A percentile compares a stretch with the other conserved stretches of the same genome.
These are phyloP conservation scores for Penstemon davidsonii DNA, from an alignment of 257 asterid species.

Conservation along the genomic window DNA sequence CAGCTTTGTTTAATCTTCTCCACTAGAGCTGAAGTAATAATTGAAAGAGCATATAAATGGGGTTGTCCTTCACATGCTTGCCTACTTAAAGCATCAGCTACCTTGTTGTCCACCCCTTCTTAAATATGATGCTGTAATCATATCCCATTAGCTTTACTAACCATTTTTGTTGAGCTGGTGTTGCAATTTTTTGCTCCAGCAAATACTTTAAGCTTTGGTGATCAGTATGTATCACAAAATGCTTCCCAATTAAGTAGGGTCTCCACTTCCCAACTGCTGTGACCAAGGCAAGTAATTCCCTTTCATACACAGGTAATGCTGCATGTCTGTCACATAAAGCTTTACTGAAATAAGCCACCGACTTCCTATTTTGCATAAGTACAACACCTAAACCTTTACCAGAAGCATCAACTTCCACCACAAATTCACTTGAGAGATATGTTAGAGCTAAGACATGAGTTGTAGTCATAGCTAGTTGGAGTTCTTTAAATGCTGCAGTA, in stretches of 20 bases:
- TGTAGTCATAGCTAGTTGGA: background rate
- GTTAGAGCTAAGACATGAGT: background rate
- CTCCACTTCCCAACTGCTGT: background rate
- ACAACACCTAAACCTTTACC: too few relatives aligned
- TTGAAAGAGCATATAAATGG: too few relatives aligned
- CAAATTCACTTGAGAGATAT: background rate
- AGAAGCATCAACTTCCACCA: background rate
- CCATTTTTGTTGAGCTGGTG: conserved; percentile 17
- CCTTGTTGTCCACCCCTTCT: background rate
- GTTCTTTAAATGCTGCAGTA: background rate
- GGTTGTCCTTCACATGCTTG: too few relatives aligned
- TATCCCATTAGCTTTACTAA: background rate
- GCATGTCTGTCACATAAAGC: background rate
- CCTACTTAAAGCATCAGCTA: background rate
- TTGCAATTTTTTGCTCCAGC: background rate
- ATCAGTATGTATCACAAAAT: background rate
- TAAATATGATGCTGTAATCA: background rate
- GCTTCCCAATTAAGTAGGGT: background rate
- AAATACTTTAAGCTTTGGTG: background rate
- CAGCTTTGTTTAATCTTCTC: too few relatives aligned
- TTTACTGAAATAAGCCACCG: background rate
- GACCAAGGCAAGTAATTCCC: background rate
- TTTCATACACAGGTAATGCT: background rate
- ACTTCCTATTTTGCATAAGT: too few relatives aligned
- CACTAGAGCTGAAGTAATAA: background rate